Evolutionary conservation across 768 basidiomycete species (phyloP).

Genomic region (Phaeotremella fagi): DNA sequence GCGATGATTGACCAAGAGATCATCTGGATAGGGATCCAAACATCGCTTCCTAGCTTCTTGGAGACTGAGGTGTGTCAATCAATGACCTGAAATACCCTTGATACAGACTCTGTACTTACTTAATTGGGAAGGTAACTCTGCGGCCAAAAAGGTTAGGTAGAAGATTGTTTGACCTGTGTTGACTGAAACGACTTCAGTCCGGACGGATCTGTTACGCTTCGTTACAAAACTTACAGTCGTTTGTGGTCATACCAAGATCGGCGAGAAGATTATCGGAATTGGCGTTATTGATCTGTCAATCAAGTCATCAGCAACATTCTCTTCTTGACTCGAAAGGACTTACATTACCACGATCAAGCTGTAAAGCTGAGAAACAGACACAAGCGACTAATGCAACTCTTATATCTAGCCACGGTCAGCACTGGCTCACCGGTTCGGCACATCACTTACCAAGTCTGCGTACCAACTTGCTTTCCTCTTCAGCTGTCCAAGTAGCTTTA

Average conservation of each 20-base stretch:
- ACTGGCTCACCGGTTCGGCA: not conserved
- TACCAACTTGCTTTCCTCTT: conserved; percentile 19
- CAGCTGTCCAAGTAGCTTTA: conserved; percentile 24
- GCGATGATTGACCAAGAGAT: conserved; percentile 31
- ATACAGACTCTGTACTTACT: conserved; percentile 1
- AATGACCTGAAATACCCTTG: not conserved
- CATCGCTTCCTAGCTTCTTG: conserved; percentile 29
- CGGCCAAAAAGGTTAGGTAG: conserved; percentile 27
- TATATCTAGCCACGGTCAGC: not conserved
- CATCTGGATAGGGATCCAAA: conserved; percentile 35
- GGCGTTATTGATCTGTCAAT: conserved; percentile 24
- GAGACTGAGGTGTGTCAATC: conserved; percentile 5
- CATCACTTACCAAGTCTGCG: conserved; percentile 17
- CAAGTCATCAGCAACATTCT: not conserved
- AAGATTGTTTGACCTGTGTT: conserved; percentile 27
- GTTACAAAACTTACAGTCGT: conserved; percentile 15
- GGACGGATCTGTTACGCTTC: not conserved
- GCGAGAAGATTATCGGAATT: conserved; percentile 29
- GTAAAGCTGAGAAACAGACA: conserved; percentile 24
- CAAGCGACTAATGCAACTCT: conserved; percentile 17
- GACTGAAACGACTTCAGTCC: not conserved
- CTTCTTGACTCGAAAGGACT: not conserved
- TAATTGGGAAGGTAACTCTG: conserved; percentile 30
- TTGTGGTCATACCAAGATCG: conserved; percentile 29
- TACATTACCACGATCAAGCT: conserved; percentile 31